These are phyloP conservation scores for Plicaturopsis crispa DNA, from an alignment of 768 basidiomycete genomes.

Conservation along the genomic window DNA sequence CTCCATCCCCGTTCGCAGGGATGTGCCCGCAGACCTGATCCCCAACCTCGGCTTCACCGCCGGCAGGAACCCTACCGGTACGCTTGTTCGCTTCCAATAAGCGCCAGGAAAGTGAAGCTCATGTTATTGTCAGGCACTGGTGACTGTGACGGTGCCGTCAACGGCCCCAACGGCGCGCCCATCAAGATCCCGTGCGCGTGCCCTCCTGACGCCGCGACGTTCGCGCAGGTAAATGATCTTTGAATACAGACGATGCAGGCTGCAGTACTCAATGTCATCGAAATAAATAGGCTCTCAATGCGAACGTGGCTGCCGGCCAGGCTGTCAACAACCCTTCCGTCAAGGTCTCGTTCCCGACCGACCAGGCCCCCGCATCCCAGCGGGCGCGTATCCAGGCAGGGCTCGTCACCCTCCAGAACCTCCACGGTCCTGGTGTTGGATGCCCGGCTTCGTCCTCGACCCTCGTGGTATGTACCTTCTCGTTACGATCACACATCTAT, in stretches of 20 bases:
- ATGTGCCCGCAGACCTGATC: conserved; percentile 45
- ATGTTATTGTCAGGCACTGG: conserved; percentile 37
- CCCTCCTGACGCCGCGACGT: conserved; percentile 47
- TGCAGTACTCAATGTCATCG: conserved; percentile 20
- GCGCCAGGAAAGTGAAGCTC: neutral
- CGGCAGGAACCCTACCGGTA: conserved; percentile 55
- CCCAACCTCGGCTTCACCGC: conserved; percentile 52
- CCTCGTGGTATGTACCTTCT: no score
- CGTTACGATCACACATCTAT: no score
- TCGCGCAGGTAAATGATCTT: conserved; percentile 41
- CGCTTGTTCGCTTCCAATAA: conserved; percentile 14
- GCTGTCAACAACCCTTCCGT: conserved; percentile 62
- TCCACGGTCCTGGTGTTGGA: conserved; percentile 58
- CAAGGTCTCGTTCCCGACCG: conserved; percentile 54
- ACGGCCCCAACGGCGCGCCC: conserved; percentile 44
- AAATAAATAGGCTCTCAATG: conserved; percentile 35
- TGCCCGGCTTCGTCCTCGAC: conserved; percentile 65
- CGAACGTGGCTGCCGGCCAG: conserved; percentile 52
- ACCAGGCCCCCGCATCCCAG: conserved; percentile 42
- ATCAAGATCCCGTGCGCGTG: conserved; percentile 61
- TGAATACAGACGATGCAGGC: conserved; percentile 50
- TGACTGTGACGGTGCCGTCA: conserved; percentile 61
- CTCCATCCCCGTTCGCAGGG: conserved; percentile 35
- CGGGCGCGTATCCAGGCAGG: conserved; percentile 51
- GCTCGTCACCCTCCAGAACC: conserved; percentile 65